Percentiles rank a stretch among this genome's conserved stretches.
Evolutionary conservation across 73 alveolate genomes (phyloP).

Genomic region (Stentor coeruleus): DNA sequence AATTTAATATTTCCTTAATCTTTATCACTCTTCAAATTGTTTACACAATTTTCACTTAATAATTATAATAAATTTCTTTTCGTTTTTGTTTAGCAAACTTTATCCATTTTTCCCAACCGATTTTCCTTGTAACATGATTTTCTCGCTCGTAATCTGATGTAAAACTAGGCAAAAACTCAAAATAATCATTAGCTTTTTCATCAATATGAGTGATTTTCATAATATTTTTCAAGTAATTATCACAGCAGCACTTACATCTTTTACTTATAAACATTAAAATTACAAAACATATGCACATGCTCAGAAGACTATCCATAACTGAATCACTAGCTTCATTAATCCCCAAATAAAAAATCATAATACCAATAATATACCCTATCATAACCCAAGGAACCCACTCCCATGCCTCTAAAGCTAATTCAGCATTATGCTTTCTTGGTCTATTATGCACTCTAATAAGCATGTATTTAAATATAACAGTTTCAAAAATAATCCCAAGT

Average conservation of each 20-base stretch:
- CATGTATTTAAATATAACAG: constrained; percentile 48
- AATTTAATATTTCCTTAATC: no score
- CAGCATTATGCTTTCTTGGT: constrained; percentile 47
- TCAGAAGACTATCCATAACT: background rate
- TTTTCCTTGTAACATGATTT: constrained; percentile 51
- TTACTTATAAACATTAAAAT: background rate
- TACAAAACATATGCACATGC: background rate
- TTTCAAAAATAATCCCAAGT: constrained; percentile 34
- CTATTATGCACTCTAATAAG: constrained; percentile 38
- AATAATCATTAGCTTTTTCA: constrained; percentile 24
- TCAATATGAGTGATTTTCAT: background rate
- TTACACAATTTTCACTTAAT: no score
- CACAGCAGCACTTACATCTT: no score
- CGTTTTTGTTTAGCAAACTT: no score
- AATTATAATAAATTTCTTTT: no score
- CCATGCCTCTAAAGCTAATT: constrained; percentile 34
- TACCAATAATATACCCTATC: background rate
- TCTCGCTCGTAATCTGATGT: constrained; percentile 48
- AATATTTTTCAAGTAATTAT: background rate
- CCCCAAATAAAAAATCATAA: background rate
- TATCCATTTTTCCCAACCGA: no score
- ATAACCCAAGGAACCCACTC: no score
- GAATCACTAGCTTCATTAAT: background rate
- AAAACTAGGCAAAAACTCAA: constrained; percentile 26
- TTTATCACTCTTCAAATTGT: no score